A percentile compares a stretch with the other conserved stretches of the same genome.
Evolutionary conservation across 768 basidiomycete species (phyloP).

Genomic region (Pleurotus salmoneostramineus): DNA sequence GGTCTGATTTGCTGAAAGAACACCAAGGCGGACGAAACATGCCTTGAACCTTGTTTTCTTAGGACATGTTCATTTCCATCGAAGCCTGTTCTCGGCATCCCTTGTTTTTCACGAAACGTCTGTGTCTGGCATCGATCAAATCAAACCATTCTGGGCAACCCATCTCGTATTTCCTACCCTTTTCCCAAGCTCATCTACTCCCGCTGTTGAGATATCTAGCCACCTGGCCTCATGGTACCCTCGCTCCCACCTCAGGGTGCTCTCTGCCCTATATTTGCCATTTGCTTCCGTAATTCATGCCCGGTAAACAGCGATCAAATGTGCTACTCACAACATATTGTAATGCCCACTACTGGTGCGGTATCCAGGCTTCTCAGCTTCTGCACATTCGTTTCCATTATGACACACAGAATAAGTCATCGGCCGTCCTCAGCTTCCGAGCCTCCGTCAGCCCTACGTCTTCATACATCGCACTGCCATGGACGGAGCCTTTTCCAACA

Average conservation of each 20-base stretch:
- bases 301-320: too few relatives aligned
- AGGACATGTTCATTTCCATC: background rate
- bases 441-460: background rate
- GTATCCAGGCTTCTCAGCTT: too few relatives aligned
- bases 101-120: background rate
- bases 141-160: constrained; percentile 18
- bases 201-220: constrained; percentile 8
- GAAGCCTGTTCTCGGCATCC: constrained; percentile 1
- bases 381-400: too few relatives aligned
- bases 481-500: background rate
- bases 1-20: constrained; percentile 1
- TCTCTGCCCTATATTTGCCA: background rate
- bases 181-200: constrained; percentile 8
- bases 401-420: too few relatives aligned
- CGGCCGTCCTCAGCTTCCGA: background rate
- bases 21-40: background rate
- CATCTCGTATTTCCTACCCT: constrained; percentile 8
- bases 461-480: background rate
- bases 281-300: background rate
- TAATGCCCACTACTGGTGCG: too few relatives aligned
- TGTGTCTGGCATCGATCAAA: constrained; percentile 11
- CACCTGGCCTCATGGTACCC: constrained; percentile 11
- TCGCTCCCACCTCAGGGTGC: constrained; percentile 9
- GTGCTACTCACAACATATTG: too few relatives aligned
- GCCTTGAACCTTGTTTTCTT: background rate